Conservation (phyloP, 257 asterid genomes). For the Solanum tarapatanum region DNA sequence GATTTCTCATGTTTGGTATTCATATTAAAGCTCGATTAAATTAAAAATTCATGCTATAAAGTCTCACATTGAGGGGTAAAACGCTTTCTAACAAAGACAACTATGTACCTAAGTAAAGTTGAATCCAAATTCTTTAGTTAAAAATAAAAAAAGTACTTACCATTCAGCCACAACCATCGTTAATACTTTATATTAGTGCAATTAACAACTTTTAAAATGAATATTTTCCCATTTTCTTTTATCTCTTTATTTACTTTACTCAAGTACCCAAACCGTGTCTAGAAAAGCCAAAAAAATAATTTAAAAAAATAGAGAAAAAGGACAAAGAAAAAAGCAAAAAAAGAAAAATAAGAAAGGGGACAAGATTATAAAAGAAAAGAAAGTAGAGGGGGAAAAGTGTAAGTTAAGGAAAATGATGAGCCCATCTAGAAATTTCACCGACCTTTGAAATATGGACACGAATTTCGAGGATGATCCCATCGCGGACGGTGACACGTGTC, state of each 20-base stretch:
- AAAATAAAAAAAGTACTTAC: too few species aligned
- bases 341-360: not conserved
- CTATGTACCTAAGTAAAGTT: not conserved
- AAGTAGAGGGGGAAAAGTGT: not conserved
- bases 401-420: not conserved
- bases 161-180: not conserved
- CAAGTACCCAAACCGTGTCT: not conserved
- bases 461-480: not conserved
- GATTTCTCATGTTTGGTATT: not conserved
- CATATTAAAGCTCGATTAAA: too few species aligned
- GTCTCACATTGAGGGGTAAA: too few species aligned
- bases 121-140: not conserved
- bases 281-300: not conserved
- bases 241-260: not conserved
- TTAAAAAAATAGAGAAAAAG: not conserved
- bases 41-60: too few species aligned
- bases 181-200: too few species aligned
- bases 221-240: not conserved
- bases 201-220: too few species aligned
- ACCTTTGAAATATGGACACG: not conserved
- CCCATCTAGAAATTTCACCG: not conserved
- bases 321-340: not conserved
- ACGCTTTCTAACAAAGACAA: rapidly evolving
- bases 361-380: not conserved
- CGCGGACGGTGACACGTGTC: not conserved